Conservation (phyloP, 2,329 filamentous ascomycete genomes). For the Xylaria digitata region DNA sequence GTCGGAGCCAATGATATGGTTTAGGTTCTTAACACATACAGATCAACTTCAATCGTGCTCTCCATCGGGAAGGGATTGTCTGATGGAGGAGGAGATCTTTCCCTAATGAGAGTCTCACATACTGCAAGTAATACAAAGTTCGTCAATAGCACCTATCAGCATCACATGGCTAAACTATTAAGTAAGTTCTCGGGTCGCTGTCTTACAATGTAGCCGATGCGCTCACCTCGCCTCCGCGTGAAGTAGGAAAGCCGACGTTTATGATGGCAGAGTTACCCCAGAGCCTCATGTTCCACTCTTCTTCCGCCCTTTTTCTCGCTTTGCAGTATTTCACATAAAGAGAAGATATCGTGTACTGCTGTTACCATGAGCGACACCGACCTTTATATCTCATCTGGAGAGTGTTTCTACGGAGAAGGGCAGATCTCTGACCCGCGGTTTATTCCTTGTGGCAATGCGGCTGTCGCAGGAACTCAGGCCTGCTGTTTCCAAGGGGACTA, state of each 20-base stretch:
- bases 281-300: neutral
- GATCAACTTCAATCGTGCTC: slow-evolving; percentile 1
- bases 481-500: slow-evolving; percentile 43
- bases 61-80: slow-evolving; percentile 11
- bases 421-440: slow-evolving; percentile 42
- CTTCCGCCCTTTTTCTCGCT: no score
- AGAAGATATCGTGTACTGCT: neutral
- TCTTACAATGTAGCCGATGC: slow-evolving; percentile 11
- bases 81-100: slow-evolving; percentile 25
- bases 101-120: slow-evolving; percentile 18
- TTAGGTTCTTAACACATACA: slow-evolving; percentile 8
- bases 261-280: neutral
- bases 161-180: neutral
- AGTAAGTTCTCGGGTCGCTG: neutral
- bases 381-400: slow-evolving; percentile 43
- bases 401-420: slow-evolving; percentile 43
- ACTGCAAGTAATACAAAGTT: slow-evolving; percentile 21
- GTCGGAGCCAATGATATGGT: slow-evolving; percentile 16
- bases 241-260: neutral
- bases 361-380: slow-evolving; percentile 35
- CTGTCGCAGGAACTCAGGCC: slow-evolving; percentile 40
- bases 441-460: slow-evolving; percentile 44
- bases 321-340: neutral
- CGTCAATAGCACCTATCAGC: slow-evolving; percentile 6
- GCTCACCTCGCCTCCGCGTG: neutral